Base-by-base conservation (phyloP, 345 rosid genomes). In the Capsella bursapastoris region DNA sequence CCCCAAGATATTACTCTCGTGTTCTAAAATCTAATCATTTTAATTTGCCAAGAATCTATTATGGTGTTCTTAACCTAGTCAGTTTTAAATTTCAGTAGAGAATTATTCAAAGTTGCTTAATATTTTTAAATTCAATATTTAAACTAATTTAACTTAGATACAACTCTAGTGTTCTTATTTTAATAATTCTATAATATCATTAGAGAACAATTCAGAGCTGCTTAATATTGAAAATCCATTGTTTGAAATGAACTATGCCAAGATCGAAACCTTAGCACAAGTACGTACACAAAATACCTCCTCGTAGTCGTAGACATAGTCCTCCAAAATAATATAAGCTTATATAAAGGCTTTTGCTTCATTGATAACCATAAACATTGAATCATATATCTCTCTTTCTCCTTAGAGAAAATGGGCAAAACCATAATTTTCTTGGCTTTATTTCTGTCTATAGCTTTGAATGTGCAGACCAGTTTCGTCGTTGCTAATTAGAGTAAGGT, bases 331-430 rank as follows among this genome's bases (percentile, higher is more conserved):
- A n/a, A n/a, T n/a, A n/a, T n/a, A n/a, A n/a, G n/a, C n/a, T 28
- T 62, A 63, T 63, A 63, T 63, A 65, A 64, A 64, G 28, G 10
- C 56, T 47, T 43, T 45, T 48, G 5, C 12, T 48, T 62, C 11
- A 27, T 1, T 61, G 34, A 38, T 12, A 40, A 40, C 22, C 49
- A 12, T 51, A 4, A 9, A 65, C 41, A 57, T 32, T 7, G 44
- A 31, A 48, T 11, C 25, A 57, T 15, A 16, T 15, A 1, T 9
- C 1, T 64, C 29, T 45, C 25, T 47, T 3, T 28, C 31, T 28
- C 5, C 5, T 29, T 45, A 65, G n/a, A 10, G 7, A 18, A 18
- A 65, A 65, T 65, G 70, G 8, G 31, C 16, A 3, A 48, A 48
- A 25, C 72, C 28, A 28, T 47, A 29, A 1, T 59, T 67, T 35